Percentiles rank a stretch among this genome's conserved stretches.
Evolutionary conservation across 306 rosid genomes (phyloP).

Genomic region (Prunus davidiana): DNA sequence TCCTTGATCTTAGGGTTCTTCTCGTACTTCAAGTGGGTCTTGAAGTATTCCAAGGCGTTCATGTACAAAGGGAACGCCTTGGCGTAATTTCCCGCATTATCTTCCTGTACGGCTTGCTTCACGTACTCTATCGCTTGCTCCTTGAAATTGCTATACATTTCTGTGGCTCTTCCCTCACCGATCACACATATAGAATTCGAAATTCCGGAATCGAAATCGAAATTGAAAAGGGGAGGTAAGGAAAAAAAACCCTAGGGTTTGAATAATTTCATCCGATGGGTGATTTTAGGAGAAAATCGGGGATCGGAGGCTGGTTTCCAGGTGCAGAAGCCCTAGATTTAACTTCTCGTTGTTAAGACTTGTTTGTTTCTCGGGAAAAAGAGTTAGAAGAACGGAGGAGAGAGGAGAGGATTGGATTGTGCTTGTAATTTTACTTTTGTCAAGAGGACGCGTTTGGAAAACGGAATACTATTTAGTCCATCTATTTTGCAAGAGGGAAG

Average conservation of each 20-base stretch:
- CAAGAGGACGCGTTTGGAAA: conserved; percentile 24
- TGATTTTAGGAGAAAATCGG: background rate
- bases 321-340: background rate
- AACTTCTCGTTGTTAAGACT: background rate
- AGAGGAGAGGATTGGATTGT: background rate
- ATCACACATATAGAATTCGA: conserved; percentile 30
- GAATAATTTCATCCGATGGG: conserved; percentile 5
- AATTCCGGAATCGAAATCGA: background rate
- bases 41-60: conserved; percentile 97
- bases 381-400: background rate
- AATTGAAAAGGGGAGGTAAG: background rate
- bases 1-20: conserved; percentile 94
- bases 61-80: conserved; percentile 93
- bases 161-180: conserved; percentile 1
- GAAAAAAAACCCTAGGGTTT: conserved; percentile 30
- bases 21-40: conserved; percentile 93
- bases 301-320: background rate
- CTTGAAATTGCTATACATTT: conserved; percentile 97
- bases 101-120: conserved; percentile 95
- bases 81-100: conserved; percentile 87
- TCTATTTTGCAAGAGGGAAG: background rate
- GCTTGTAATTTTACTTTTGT: background rate
- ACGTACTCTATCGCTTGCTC: conserved; percentile 98
- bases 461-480: background rate
- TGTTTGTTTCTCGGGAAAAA: conserved; percentile 8